Conservation (phyloP, 1,284 basidiomycete genomes). For the Cystobasidium slooffiae region DNA sequence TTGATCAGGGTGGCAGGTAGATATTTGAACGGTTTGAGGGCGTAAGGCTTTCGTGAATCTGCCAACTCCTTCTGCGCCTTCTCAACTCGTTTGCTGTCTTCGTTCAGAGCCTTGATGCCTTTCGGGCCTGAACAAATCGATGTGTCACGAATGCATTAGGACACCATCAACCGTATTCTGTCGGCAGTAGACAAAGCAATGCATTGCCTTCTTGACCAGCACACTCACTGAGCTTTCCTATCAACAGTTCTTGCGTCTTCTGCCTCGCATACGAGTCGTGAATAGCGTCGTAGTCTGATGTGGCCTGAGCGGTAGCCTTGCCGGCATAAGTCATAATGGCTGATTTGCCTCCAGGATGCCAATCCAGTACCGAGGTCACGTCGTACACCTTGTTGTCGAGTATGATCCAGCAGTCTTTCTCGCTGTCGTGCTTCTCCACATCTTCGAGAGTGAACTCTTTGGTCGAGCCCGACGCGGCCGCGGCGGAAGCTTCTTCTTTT, state of each 20-base stretch:
- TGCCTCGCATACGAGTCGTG: constrained; percentile 47
- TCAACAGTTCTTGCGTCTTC: constrained; percentile 45
- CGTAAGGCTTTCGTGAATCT: constrained; percentile 37
- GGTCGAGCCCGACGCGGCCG: constrained; percentile 36
- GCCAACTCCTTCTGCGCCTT: constrained; percentile 38
- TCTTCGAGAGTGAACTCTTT: constrained; percentile 71
- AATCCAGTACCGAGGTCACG: constrained; percentile 43
- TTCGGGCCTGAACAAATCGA: constrained; percentile 28
- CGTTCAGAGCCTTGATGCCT: constrained; percentile 44
- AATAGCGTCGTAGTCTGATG: constrained; percentile 45
- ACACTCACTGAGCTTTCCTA: constrained; percentile 40
- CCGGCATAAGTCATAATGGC: constrained; percentile 48
- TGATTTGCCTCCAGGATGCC: constrained; percentile 47
- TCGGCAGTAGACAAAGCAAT: too few relatives aligned
- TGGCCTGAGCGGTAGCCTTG: constrained; percentile 46
- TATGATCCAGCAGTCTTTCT: constrained; percentile 69
- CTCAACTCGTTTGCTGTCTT: constrained; percentile 43
- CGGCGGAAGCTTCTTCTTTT: constrained; percentile 27
- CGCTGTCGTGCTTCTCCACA: constrained; percentile 84
- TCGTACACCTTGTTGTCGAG: constrained; percentile 49
- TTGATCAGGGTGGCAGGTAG: constrained; percentile 40
- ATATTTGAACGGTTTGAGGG: constrained; percentile 44
- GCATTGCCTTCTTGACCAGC: too few relatives aligned
- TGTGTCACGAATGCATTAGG: too few relatives aligned
- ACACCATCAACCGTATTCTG: too few relatives aligned